Evolutionary conservation across 2,329 filamentous ascomycete species (phyloP), one percentile per base, ranked within the genome.

Genomic region (Aspergillus neotritici): DNA sequence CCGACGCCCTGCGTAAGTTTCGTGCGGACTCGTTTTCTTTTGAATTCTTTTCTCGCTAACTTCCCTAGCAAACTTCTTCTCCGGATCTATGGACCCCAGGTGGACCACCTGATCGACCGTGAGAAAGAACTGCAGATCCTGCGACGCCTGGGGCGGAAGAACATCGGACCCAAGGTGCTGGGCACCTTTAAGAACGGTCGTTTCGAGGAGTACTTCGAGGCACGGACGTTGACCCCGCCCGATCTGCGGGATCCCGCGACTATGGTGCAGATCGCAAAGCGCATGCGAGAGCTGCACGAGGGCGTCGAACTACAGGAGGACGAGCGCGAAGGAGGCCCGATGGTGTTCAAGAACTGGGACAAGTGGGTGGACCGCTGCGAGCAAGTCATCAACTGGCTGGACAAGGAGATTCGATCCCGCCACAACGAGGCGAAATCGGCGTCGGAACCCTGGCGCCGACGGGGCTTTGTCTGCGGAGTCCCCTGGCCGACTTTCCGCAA

Each of bases 241-340:
- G 86, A 94, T 52, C 69, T 98, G 35, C 83, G 87, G 31, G 80
- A 87, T 28, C 79, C 87, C 0, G 86, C 88, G 38, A 96, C 87
- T 0, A 94, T 86, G 29, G 86, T 80, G 58, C 87, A 95, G 61
- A 98, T 98, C 60, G 91, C 93, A 10, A 97, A 97, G 73, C 86
- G 93, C 39, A 95, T 98, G 88, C 79, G 90, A 50, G 93, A 98
- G 66, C 76, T 98, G 30, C 93, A 98, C 58, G 87, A 95, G 40
- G 93, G 93, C 0, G 84, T 98, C 49, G 89, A 96, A 21, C 73
- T 98, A 14, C 76, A 95, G 0, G 78, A 84, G 1, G 75, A 82
- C 30, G 93, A 98, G 66, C 78, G 82, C 39, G 78, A 86, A 30
- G 82, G 77, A 14, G 93, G 93, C 0, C 86, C 93, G 0, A 84